These are phyloP conservation scores for Spergularia bocconei DNA, from an alignment of 148 eudicot species.

Conservation along the genomic window DNA sequence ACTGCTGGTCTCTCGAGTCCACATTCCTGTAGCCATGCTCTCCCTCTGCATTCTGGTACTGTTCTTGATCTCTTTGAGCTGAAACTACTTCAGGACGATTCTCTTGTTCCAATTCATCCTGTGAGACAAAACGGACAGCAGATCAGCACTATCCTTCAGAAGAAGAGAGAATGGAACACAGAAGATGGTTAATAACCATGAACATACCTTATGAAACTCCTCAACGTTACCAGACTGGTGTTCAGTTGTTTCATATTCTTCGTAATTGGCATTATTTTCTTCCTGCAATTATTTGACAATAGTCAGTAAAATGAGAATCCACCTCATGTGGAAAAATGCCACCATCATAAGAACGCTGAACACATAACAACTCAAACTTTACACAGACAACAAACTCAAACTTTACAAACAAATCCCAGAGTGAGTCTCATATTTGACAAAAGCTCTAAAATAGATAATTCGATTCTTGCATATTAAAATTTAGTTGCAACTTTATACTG, in stretches of 20 bases:
- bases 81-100: slow-evolving; percentile 37
- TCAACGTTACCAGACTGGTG: slow-evolving; percentile 41
- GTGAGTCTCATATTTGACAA: too few species aligned
- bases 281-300: slow-evolving; percentile 34
- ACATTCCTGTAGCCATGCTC: slow-evolving; percentile 30
- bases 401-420: background rate
- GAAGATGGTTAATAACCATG: background rate
- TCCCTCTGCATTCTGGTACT: slow-evolving; percentile 24
- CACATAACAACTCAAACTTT: background rate
- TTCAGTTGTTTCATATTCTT: slow-evolving; percentile 48
- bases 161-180: background rate
- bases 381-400: background rate
- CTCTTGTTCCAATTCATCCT: slow-evolving; percentile 47
- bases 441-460: too few species aligned
- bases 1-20: slow-evolving; percentile 45
- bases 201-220: slow-evolving; percentile 52
- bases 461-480: too few species aligned
- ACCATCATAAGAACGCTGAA: background rate
- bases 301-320: slow-evolving; percentile 1
- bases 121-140: slow-evolving; percentile 5
- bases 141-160: background rate
- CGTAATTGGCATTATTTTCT: slow-evolving; percentile 33
- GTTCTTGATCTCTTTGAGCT: slow-evolving; percentile 33
- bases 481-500: too few species aligned
- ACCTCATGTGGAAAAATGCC: background rate